phyloP scores from a whole-genome alignment of 306 rosid species.

The Lathyrus tuberosus region DNA sequence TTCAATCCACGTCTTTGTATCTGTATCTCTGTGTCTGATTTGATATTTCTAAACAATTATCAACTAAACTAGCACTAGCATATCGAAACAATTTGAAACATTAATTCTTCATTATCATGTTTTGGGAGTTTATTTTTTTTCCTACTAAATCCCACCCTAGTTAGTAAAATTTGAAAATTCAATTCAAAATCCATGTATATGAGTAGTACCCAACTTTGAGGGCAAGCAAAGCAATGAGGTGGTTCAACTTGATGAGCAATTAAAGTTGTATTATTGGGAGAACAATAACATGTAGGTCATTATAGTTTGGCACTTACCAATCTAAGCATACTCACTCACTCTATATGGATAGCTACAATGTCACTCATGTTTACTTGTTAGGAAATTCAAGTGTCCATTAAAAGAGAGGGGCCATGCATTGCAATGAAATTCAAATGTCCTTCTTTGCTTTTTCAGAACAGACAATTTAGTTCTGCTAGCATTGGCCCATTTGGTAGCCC shows the following conservation, averaged over 20 bases:
- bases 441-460: slow-evolving; percentile 25
- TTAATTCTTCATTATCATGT: no score
- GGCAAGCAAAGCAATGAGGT: slow-evolving; percentile 36
- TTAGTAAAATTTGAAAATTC: background rate
- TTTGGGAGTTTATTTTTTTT: no score
- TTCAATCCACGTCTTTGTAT: no score
- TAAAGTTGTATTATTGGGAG: slow-evolving; percentile 16
- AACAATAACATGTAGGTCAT: slow-evolving; percentile 39
- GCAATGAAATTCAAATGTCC: background rate
- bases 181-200: slow-evolving; percentile 25
- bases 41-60: no score
- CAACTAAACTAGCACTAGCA: no score
- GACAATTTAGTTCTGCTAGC: slow-evolving; percentile 28
- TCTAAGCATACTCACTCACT: no score
- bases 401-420: background rate
- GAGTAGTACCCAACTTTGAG: slow-evolving; percentile 33
- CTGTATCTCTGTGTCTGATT: no score
- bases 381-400: background rate
- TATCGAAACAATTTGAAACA: no score
- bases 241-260: slow-evolving; percentile 10
- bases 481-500: slow-evolving; percentile 35
- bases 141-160: no score
- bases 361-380: slow-evolving; percentile 1
- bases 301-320: slow-evolving; percentile 32
- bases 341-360: slow-evolving; percentile 11